phyloP scores from a whole-genome alignment of 192 early-diverging fungal species.

The Backusella sp. region DNA sequence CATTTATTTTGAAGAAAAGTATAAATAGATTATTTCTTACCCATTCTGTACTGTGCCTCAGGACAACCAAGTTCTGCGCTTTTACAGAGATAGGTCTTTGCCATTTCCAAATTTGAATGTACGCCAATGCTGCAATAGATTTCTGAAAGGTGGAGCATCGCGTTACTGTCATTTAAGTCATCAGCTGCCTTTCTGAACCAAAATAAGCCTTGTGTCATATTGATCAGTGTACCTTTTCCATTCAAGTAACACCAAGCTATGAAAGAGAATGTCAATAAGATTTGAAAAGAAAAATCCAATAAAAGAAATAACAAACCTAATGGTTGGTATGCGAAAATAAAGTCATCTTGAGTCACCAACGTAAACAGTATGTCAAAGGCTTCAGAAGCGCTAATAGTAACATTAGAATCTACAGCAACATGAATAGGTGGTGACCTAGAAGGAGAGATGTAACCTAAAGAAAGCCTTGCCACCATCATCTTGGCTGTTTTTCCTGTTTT shows the following conservation, averaged over 20 bases:
- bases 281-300: neutral
- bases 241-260: constrained; percentile 31
- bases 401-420: neutral
- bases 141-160: constrained; percentile 19
- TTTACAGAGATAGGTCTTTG: constrained; percentile 12
- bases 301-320: neutral
- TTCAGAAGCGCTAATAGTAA: neutral
- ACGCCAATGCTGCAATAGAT: constrained; percentile 6
- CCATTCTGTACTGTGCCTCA: constrained; percentile 28
- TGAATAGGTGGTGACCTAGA: neutral
- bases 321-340: neutral
- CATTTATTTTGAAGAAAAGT: neutral
- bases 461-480: constrained; percentile 37
- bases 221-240: constrained; percentile 19
- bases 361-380: neutral
- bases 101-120: neutral
- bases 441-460: constrained; percentile 13
- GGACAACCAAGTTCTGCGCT: constrained; percentile 17
- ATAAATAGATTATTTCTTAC: neutral
- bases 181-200: constrained; percentile 36
- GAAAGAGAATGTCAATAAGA: neutral
- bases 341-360: neutral
- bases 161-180: constrained; percentile 17
- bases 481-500: constrained; percentile 23
- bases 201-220: constrained; percentile 18